A percentile compares a stretch with the other conserved stretches of the same genome.
Conservation (phyloP, 495 filamentous ascomycete genomes). For the Aspergillus cavernicola region DNA sequence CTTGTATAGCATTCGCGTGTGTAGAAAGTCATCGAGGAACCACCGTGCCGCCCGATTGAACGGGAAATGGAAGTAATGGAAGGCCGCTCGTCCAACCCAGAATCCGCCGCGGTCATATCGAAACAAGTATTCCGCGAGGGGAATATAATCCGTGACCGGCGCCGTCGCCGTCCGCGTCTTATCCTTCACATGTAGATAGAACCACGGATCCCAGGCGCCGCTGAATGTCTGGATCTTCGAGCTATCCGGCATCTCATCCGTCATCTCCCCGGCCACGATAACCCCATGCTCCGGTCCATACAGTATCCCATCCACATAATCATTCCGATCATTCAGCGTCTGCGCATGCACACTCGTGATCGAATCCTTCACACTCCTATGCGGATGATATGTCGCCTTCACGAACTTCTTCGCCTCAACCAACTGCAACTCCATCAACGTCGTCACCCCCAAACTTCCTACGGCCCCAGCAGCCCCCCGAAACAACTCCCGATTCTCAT, state of each 20-base stretch:
- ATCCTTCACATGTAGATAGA: conserved; percentile 49
- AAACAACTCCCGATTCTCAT: conserved; percentile 45
- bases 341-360: conserved; percentile 31
- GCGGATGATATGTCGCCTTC: conserved; percentile 46
- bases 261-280: conserved; percentile 47
- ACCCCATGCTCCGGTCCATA: conserved; percentile 42
- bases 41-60: conserved; percentile 53
- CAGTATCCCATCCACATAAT: conserved; percentile 55
- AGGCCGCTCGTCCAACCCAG: conserved; percentile 50
- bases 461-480: conserved; percentile 49
- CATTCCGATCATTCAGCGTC: conserved; percentile 34
- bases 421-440: conserved; percentile 50
- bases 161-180: conserved; percentile 4
- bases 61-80: conserved; percentile 53
- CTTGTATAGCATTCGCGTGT: conserved; percentile 54
- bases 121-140: conserved; percentile 57
- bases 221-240: conserved; percentile 39
- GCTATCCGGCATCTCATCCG: conserved; percentile 18
- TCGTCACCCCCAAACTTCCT: conserved; percentile 52
- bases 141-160: conserved; percentile 41
- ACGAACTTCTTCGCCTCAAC: conserved; percentile 45
- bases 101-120: conserved; percentile 63
- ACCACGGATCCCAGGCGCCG: conserved; percentile 53
- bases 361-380: conserved; percentile 35
- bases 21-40: conserved; percentile 50